phyloP scores from a whole-genome alignment of 2,329 filamentous ascomycete species.

The Niveomyces coronatus region DNA sequence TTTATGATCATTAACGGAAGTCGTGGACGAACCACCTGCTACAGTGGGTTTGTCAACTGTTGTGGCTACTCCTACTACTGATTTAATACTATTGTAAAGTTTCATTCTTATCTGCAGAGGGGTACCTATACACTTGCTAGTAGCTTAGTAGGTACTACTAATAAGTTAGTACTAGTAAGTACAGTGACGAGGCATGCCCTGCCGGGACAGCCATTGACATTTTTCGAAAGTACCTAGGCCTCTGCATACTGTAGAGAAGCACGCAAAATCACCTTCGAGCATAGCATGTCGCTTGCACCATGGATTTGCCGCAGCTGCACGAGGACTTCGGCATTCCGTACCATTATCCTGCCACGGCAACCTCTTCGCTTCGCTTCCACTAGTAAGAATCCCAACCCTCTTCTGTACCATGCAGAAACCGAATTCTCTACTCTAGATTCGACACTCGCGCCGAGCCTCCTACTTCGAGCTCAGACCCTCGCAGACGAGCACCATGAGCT shows the following conservation, averaged over 20 bases:
- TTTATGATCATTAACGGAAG: too few relatives aligned
- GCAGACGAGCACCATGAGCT: conserved; percentile 47
- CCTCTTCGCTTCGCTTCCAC: conserved; percentile 23
- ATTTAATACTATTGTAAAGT: too few relatives aligned
- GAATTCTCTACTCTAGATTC: conserved; percentile 11
- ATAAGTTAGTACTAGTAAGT: too few relatives aligned
- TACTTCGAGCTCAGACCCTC: conserved; percentile 48
- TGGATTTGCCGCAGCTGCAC: conserved; percentile 28
- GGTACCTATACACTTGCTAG: too few relatives aligned
- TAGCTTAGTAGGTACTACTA: too few relatives aligned
- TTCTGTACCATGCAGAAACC: neutral
- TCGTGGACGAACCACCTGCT: too few relatives aligned
- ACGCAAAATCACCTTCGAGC: conserved; percentile 17
- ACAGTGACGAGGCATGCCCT: too few relatives aligned
- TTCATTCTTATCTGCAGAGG: too few relatives aligned
- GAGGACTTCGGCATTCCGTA: conserved; percentile 18
- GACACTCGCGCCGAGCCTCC: conserved; percentile 41
- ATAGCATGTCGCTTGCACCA: conserved; percentile 22
- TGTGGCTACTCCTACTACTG: too few relatives aligned
- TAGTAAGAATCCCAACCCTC: conserved; percentile 14
- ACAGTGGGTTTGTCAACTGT: too few relatives aligned
- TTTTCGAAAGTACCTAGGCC: too few relatives aligned
- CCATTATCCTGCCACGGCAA: conserved; percentile 13
- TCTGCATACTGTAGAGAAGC: neutral
- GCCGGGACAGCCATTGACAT: too few relatives aligned